Conservation (phyloP, 78 protist genomes). For the Pigoraptor vietnamica region DNA sequence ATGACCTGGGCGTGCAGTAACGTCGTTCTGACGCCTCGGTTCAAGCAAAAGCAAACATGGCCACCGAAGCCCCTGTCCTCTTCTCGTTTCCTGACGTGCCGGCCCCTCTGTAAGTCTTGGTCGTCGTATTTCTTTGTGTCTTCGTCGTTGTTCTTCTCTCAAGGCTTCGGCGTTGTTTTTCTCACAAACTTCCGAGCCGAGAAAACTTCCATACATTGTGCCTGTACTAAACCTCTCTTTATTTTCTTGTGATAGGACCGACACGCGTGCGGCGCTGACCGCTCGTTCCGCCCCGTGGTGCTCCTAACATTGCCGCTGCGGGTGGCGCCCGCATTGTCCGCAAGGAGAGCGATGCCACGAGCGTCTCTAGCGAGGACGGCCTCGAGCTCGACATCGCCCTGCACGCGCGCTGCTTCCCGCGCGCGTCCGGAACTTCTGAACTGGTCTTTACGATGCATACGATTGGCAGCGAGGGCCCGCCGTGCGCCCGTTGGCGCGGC, state of each 20-base stretch:
- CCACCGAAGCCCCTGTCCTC: no score
- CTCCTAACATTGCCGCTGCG: neutral
- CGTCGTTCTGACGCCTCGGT: no score
- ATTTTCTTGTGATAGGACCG: neutral
- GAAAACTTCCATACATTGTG: no score
- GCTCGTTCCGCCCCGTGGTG: neutral
- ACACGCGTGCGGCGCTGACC: neutral
- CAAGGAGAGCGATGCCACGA: neutral
- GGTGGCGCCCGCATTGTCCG: neutral
- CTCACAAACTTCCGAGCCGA: no score
- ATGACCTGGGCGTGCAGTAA: no score
- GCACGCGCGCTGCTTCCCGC: neutral
- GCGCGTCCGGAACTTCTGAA: neutral
- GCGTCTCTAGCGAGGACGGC: neutral
- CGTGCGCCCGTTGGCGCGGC: neutral
- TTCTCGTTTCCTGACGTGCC: no score
- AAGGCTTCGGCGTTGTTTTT: no score
- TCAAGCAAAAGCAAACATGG: no score
- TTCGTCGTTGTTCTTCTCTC: no score
- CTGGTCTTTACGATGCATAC: neutral
- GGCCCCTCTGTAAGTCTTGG: no score
- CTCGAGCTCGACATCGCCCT: neutral
- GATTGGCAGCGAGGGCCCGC: neutral
- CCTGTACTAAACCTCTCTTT: no score
- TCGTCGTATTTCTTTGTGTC: no score